Percentiles rank a stretch among this genome's conserved stretches.
Conservation (phyloP, 345 rosid genomes). For the Cardamine occulta region DNA sequence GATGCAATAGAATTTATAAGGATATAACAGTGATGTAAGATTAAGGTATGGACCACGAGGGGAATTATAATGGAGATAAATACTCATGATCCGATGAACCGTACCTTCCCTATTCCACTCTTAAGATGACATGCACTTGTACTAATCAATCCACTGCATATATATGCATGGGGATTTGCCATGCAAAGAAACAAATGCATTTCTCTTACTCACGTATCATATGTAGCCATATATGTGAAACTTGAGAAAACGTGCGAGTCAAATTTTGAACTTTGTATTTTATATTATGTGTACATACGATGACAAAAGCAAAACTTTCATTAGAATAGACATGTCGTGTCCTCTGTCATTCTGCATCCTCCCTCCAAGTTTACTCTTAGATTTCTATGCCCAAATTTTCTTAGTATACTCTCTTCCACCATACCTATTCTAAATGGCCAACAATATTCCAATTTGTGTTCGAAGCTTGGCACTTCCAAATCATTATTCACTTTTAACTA, state of each 20-base stretch:
- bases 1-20: slow-evolving; percentile 9
- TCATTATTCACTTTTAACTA: neutral
- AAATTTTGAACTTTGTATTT: slow-evolving; percentile 34
- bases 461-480: neutral
- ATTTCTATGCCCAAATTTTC: slow-evolving; percentile 9
- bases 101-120: slow-evolving; percentile 40
- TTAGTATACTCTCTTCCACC: slow-evolving; percentile 6
- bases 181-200: slow-evolving; percentile 43
- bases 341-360: slow-evolving; percentile 28
- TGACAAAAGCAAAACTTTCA: slow-evolving; percentile 44
- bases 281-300: slow-evolving; percentile 30
- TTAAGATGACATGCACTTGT: slow-evolving; percentile 45
- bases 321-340: slow-evolving; percentile 44
- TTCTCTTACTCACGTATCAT: slow-evolving; percentile 40
- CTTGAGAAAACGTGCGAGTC: slow-evolving; percentile 38
- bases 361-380: slow-evolving; percentile 36
- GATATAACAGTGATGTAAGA: slow-evolving; percentile 35
- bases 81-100: slow-evolving; percentile 45
- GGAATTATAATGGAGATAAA: slow-evolving; percentile 39
- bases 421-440: slow-evolving; percentile 14
- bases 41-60: slow-evolving; percentile 39
- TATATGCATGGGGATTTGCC: slow-evolving; percentile 43
- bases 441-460: neutral
- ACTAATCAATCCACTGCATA: slow-evolving; percentile 42
- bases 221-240: slow-evolving; percentile 42